These are phyloP conservation scores for Fusarium albosuccineum DNA, from an alignment of 2,329 filamentous ascomycete species.

Conservation along the genomic window DNA sequence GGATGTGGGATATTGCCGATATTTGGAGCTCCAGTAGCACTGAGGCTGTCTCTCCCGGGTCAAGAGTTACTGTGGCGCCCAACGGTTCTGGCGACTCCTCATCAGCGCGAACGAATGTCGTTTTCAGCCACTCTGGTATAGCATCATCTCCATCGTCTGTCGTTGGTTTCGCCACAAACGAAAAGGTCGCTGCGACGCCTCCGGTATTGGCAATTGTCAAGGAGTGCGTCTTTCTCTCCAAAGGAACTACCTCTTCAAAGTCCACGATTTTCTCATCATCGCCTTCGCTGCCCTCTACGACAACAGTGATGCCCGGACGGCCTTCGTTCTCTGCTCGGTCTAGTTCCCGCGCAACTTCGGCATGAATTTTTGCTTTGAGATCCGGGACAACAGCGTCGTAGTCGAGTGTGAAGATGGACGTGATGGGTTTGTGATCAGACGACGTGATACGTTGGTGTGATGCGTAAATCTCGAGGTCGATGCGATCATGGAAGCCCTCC, in stretches of 20 bases:
- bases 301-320: slow-evolving; percentile 83
- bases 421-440: slow-evolving; percentile 94
- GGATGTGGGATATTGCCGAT: slow-evolving; percentile 72
- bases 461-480: slow-evolving; percentile 76
- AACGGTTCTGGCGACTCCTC: slow-evolving; percentile 50
- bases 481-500: slow-evolving; percentile 68
- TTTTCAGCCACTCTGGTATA: slow-evolving; percentile 75
- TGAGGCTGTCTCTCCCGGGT: slow-evolving; percentile 86
- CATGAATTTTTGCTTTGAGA: slow-evolving; percentile 84
- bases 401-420: slow-evolving; percentile 83
- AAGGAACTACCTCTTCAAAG: slow-evolving; percentile 81
- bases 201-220: slow-evolving; percentile 95
- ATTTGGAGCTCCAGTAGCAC: slow-evolving; percentile 78
- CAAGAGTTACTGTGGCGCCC: slow-evolving; percentile 72
- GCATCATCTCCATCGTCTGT: slow-evolving; percentile 58
- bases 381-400: slow-evolving; percentile 90
- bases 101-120: slow-evolving; percentile 68
- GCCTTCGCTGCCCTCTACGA: slow-evolving; percentile 72
- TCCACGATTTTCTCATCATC: slow-evolving; percentile 72
- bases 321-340: slow-evolving; percentile 94
- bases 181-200: slow-evolving; percentile 81
- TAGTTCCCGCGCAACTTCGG: slow-evolving; percentile 87
- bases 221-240: slow-evolving; percentile 72
- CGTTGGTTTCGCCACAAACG: slow-evolving; percentile 80
- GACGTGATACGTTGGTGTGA: slow-evolving; percentile 92